Percentiles rank a stretch among this genome's conserved stretches.
phyloP scores from a whole-genome alignment of 2,329 filamentous ascomycete genomes.

The Allantophomopsis lycopodina region DNA sequence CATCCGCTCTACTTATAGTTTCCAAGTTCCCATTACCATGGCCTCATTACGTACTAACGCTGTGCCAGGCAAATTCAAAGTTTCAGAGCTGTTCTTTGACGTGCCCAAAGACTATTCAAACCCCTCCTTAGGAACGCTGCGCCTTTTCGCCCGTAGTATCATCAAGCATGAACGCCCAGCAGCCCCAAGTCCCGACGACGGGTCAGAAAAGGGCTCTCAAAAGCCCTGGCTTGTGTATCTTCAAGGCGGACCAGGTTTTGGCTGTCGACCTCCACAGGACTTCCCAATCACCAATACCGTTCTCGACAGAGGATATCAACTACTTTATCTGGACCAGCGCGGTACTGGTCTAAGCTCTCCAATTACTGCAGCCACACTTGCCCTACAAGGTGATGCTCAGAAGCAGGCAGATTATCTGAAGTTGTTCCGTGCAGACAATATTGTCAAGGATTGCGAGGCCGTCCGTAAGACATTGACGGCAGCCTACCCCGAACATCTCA shows the following conservation, averaged over 20 bases:
- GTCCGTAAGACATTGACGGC: conserved; percentile 62
- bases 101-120: conserved; percentile 70
- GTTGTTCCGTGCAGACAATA: conserved; percentile 77
- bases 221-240: conserved; percentile 58
- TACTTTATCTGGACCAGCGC: conserved; percentile 80
- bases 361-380: conserved; percentile 60
- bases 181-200: conserved; percentile 20
- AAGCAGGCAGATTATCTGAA: conserved; percentile 72
- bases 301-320: conserved; percentile 70
- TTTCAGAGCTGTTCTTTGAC: conserved; percentile 76
- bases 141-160: conserved; percentile 66
- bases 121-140: conserved; percentile 45
- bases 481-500: conserved; percentile 53
- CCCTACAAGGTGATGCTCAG: conserved; percentile 43
- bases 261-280: conserved; percentile 62
- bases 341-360: conserved; percentile 79
- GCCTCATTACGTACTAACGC: neutral
- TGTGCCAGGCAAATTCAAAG: conserved; percentile 50
- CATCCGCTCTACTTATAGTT: no score
- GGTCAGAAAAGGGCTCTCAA: conserved; percentile 27
- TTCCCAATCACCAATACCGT: conserved; percentile 56
- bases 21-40: no score
- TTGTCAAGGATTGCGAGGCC: conserved; percentile 80
- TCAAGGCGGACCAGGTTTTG: conserved; percentile 76
- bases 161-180: conserved; percentile 45